phyloP scores from a whole-genome alignment of 495 filamentous ascomycete genomes.

The Chaetomium fimeti region DNA sequence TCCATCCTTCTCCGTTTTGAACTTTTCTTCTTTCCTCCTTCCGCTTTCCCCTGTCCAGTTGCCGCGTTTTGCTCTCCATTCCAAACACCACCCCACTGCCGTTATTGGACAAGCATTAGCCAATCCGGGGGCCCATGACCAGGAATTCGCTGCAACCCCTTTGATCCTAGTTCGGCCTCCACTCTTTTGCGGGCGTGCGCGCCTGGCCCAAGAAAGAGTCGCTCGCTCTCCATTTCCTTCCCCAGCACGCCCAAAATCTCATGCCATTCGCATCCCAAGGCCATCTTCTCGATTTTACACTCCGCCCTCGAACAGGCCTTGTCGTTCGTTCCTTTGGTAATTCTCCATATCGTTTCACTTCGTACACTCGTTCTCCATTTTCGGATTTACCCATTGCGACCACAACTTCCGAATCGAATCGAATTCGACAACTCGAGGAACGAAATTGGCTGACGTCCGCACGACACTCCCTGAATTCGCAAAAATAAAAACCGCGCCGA shows the following conservation, averaged over 20 bases:
- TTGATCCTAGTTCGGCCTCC: constrained; percentile 24
- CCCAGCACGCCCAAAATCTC: constrained; percentile 36
- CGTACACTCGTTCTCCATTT: constrained; percentile 27
- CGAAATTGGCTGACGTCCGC: constrained; percentile 21
- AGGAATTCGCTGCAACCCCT: constrained; percentile 25
- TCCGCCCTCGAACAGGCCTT: background rate
- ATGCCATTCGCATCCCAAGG: constrained; percentile 12
- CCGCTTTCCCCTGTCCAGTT: constrained; percentile 3
- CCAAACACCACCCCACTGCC: constrained; percentile 19
- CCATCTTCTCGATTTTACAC: constrained; percentile 3
- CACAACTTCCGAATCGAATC: background rate
- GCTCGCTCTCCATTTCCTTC: constrained; percentile 24
- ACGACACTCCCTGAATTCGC: constrained; percentile 8
- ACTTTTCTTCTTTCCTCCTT: constrained; percentile 32
- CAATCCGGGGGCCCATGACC: constrained; percentile 30
- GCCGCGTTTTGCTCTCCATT: background rate
- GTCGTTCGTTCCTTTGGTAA: constrained; percentile 20
- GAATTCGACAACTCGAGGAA: background rate
- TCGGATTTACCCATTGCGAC: background rate
- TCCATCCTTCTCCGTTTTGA: constrained; percentile 22
- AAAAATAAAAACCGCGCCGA: background rate
- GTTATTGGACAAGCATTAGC: constrained; percentile 20
- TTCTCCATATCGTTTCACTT: constrained; percentile 21
- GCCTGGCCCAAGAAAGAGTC: constrained; percentile 9
- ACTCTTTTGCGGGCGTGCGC: constrained; percentile 27